Evolutionary conservation across 306 rosid species (phyloP).

Genomic region (Trifolium dubium): DNA sequence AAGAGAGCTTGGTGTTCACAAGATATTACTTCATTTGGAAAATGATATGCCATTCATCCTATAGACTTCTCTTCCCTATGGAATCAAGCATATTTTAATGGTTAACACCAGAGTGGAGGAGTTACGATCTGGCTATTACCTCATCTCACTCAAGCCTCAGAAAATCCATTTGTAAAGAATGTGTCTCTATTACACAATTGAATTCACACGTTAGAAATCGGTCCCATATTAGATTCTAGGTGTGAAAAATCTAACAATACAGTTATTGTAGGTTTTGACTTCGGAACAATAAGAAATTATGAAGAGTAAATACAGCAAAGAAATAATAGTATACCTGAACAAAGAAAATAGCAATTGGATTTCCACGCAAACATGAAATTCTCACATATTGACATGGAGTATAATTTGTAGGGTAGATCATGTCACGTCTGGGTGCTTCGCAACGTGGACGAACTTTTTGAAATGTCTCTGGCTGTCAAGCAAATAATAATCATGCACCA

Average conservation of each 20-base stretch:
- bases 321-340: slow-evolving; percentile 63
- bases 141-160: neutral
- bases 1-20: neutral
- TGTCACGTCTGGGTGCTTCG: slow-evolving; percentile 95
- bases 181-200: neutral
- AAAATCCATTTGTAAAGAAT: neutral
- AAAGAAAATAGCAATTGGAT: slow-evolving; percentile 93
- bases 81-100: neutral
- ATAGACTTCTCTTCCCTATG: neutral
- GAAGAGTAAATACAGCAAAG: slow-evolving; percentile 27
- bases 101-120: neutral
- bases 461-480: slow-evolving; percentile 86
- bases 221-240: neutral
- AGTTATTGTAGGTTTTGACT: slow-evolving; percentile 11
- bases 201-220: neutral
- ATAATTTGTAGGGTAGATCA: slow-evolving; percentile 83
- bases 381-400: slow-evolving; percentile 91
- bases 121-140: neutral
- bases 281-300: slow-evolving; percentile 17
- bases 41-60: neutral
- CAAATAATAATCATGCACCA: slow-evolving; percentile 28
- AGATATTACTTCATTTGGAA: neutral
- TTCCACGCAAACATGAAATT: slow-evolving; percentile 94
- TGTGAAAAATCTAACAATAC: slow-evolving; percentile 4
- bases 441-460: slow-evolving; percentile 92